Evolutionary conservation across 139 green algal species (phyloP).

Genomic region (Closterium sp.): DNA sequence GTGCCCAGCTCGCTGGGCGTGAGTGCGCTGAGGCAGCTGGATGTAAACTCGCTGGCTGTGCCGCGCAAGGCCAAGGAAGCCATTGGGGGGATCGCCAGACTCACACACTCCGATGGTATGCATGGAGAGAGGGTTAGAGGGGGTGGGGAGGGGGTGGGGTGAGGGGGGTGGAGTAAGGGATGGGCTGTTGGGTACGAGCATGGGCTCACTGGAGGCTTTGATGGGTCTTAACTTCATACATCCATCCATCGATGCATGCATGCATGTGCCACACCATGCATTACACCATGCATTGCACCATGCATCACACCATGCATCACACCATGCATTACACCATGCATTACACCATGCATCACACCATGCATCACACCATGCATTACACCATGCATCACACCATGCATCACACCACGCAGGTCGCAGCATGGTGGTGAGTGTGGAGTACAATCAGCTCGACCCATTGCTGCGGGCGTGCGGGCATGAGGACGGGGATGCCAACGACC

Average conservation of each 20-base stretch:
- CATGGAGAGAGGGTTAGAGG: too few species aligned
- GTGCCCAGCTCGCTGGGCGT: conserved; percentile 85
- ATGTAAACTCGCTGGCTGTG: conserved; percentile 94
- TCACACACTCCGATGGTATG: conserved; percentile 60
- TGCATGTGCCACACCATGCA: too few species aligned
- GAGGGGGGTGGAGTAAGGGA: too few species aligned
- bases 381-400: too few species aligned
- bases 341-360: too few species aligned
- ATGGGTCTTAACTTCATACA: too few species aligned
- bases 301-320: too few species aligned
- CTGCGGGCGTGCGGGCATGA: conserved; percentile 61
- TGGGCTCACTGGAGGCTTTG: background rate
- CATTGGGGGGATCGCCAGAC: conserved; percentile 73
- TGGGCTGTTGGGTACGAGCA: background rate
- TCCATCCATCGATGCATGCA: too few species aligned
- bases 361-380: too few species aligned
- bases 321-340: too few species aligned
- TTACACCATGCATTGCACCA: too few species aligned
- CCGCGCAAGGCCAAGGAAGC: conserved; percentile 91
- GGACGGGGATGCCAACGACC: conserved; percentile 92
- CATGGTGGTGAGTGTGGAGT: conserved; percentile 98
- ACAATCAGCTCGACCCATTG: conserved; percentile 98
- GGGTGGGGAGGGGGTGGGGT: too few species aligned
- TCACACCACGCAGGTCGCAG: conserved; percentile 17
- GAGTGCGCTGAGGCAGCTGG: conserved; percentile 66